Evolutionary conservation across 1,139 yeast species (phyloP), one percentile per base, ranked within the genome.

Genomic region (Pichia sp.): DNA sequence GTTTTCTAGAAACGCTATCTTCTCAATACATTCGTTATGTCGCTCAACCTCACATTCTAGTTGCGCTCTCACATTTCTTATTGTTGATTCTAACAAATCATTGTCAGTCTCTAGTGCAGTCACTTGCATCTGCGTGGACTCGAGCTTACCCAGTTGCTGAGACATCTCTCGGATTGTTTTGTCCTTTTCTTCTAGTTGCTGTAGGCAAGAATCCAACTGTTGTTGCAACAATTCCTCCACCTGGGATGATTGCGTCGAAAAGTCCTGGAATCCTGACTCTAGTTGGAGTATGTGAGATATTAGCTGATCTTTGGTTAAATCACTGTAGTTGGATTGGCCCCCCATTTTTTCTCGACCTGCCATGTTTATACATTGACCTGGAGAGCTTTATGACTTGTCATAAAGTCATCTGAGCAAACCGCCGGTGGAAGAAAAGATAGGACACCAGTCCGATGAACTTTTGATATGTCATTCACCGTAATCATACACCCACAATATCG

Each of bases 171-270:
- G 55, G 8, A 26, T 49, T 3, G 16, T 30, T 26, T 2, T 45
- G 48, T 41, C 52, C 52, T n/a, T 50, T 7, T 32, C 51, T 31
- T 6, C 31, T 5, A 31, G 45, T 43, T 10, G 53, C 15, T 7
- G 13, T 10, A 44, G 8, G 8, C 13, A 46, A 11, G 48, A 45
- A 13, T 62, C 55, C 13, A 63, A 30, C 42, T 66, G 68, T 5
- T 59, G 38, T 32, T 65, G 66, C 26, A 66, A 49, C 34, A 63
- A 57, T 8, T 61, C 64, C 49, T 66, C 68, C 15, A 66, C 58
- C 36, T 65, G 64, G 30, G 57, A 57, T 6, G 68, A 62, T 11
- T 66, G 66, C 2, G 50, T 23, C 6, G 61, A 53, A 30, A 57
- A 65, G 5, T 51, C 54, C n/a, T 47, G 53, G 43, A 64, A 64